Conservation (phyloP, 768 basidiomycete genomes). For the Phylloporus scabripes region DNA sequence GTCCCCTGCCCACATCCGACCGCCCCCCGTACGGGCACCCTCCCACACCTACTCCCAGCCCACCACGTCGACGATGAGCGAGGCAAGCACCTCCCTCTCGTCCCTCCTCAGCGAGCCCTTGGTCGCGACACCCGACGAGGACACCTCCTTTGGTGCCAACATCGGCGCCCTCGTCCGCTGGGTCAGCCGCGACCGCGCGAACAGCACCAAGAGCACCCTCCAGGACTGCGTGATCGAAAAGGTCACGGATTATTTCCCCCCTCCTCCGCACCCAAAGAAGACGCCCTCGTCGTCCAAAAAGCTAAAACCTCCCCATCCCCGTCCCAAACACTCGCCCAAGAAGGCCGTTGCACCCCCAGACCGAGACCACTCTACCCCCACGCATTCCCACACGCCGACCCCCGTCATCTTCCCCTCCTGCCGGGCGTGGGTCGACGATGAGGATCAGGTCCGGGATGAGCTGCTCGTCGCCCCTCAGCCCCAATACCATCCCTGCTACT, state of each 20-base stretch:
- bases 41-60: constrained; percentile 32
- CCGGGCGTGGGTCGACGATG: constrained; percentile 27
- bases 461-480: constrained; percentile 17
- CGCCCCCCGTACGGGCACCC: constrained; percentile 28
- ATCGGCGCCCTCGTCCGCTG: constrained; percentile 38
- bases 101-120: constrained; percentile 42
- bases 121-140: constrained; percentile 37
- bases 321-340: constrained; percentile 9
- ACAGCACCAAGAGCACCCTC: constrained; percentile 24
- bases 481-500: constrained; percentile 11
- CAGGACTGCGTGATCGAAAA: constrained; percentile 26
- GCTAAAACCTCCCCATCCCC: constrained; percentile 20
- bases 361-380: constrained; percentile 16
- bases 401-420: constrained; percentile 32
- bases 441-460: constrained; percentile 19
- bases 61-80: constrained; percentile 31
- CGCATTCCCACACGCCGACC: constrained; percentile 26
- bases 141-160: constrained; percentile 41
- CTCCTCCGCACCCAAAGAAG: constrained; percentile 19
- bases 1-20: constrained; percentile 31
- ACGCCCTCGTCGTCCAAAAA: constrained; percentile 13
- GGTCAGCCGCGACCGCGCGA: constrained; percentile 25
- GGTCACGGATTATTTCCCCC: constrained; percentile 28
- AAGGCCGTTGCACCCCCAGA: constrained; percentile 8
- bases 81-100: constrained; percentile 47